Base-by-base conservation (phyloP, 345 rosid genomes). In the Anastatica hierochuntica region DNA sequence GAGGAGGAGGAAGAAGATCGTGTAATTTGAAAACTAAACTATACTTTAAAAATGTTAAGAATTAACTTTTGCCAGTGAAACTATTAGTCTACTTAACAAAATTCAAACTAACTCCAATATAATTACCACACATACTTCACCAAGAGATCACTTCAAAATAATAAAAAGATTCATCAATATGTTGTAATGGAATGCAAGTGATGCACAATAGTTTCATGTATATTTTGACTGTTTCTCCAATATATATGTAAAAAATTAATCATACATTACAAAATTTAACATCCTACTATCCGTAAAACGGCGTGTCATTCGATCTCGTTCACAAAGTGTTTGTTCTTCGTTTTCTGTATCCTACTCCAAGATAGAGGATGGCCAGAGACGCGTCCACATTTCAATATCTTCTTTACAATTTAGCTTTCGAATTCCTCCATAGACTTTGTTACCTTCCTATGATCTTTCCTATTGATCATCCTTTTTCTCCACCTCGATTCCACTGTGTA, bases 381-480 rank as follows among this genome's bases (percentile, higher is more conserved):
- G 64, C 57, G 74, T 80, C 96, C 94, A 86, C 14, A 56, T 82
- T 8, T 67, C 67, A 58, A 86, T 82, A 56, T 90, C 95, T 46
- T 62, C 72, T 57, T 72, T 67, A n/a, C 49, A 63, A 18, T 18
- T 50, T 47, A 90, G 71, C 77, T 82, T 84, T 56, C 90, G 56
- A 53, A 90, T 77, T 49, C 97, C 97, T 30, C 94, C 97, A 37
- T 90, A 90, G 55, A 84, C 94, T 67, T 82, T 94, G 30, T 77
- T 77, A 14, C 98, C 96, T 68, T 76, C n/a, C 72, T 58, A 53
- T 82, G 94, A 15, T 80, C 87, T 66, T 69, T 84, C 67, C 86
- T 58, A 55, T 67, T 64, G 13, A 90, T 53, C 13, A 42, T 66
- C 1, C 77, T 75, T 34, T 59, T 64, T 58, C 96, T 79, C 98